Evolutionary conservation across 441 rosid species (phyloP), one percentile per base, ranked within the genome.

Genomic region (Monsonia emarginata): DNA sequence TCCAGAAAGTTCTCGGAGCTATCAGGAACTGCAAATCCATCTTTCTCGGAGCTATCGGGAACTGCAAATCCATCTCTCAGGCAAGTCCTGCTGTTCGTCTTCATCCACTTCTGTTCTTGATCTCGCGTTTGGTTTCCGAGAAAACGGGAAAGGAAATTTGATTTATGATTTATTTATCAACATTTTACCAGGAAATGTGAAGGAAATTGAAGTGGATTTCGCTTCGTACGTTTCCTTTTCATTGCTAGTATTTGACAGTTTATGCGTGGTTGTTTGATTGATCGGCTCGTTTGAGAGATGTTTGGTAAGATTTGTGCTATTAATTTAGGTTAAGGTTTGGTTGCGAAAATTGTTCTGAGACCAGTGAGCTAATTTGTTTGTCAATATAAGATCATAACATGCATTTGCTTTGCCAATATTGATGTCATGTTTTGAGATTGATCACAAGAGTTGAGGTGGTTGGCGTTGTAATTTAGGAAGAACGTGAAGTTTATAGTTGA

Each of bases 91-190:
- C 40, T 34, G 10, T 34, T 34, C 30, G 27, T 52, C 24, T 52
- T 7, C 58, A 2, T 24, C 14, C 18, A n/a, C 18, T 2, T 2
- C 14, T 42, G 16, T 42, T 18, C 56, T 48, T 24, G 30, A 22
- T 30, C 60, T 54, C 60, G 60, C 60, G 60, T 54, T 24, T 54
- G 60, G 60, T 24, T 54, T 28, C 60, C 25, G 60, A 54, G 60
- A 54, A 54, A 54, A 24, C 19, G 27, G 26, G 3, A 22, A 19
- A 52, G 5, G 25, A 22, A 54, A 54, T 54, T 30, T 54, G 28
- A 54, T 25, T 18, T 48, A 19, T 6, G 8, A n/a, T n/a, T n/a
- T n/a, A n/a, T n/a, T n/a, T n/a, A n/a, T n/a, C n/a, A n/a, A n/a
- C n/a, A n/a, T n/a, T 5, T 48, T 19, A 4, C 56, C 56, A 48